Conservation (phyloP, 1,139 yeast species). For the Candida freyschussii region DNA sequence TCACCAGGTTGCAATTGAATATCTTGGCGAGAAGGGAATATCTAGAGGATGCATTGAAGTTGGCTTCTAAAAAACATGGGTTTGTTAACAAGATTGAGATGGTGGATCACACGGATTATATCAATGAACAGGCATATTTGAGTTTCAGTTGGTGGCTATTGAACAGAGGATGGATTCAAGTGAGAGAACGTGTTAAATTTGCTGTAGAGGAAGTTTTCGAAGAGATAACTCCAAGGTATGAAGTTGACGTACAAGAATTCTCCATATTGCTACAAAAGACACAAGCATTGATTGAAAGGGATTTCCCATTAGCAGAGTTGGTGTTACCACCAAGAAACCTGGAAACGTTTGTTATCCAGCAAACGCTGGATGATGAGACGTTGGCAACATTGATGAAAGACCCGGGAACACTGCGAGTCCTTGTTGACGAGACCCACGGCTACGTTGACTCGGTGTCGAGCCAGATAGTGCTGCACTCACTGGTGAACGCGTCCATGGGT, state of each 20-base stretch:
- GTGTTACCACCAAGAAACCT: conserved; percentile 29
- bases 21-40: conserved; percentile 84
- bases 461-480: conserved; percentile 32
- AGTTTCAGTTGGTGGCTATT: conserved; percentile 93
- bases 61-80: conserved; percentile 45
- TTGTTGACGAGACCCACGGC: conserved; percentile 48
- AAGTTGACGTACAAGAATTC: conserved; percentile 59
- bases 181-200: conserved; percentile 49
- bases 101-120: conserved; percentile 36
- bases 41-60: conserved; percentile 67
- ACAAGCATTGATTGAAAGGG: conserved; percentile 36
- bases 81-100: conserved; percentile 16
- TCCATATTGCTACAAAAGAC: conserved; percentile 40
- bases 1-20: conserved; percentile 82
- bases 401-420: conserved; percentile 26
- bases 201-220: conserved; percentile 61
- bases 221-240: conserved; percentile 66
- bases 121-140: conserved; percentile 76
- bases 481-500: conserved; percentile 28
- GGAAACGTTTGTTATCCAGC: conserved; percentile 35
- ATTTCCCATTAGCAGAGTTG: conserved; percentile 10
- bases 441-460: conserved; percentile 42
- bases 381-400: conserved; percentile 26
- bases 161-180: conserved; percentile 73
- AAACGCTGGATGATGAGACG: conserved; percentile 34